Percentiles rank a stretch among this genome's conserved stretches.
Conservation (phyloP, 164 flowering plant species). For the Hamamelis virginiana region DNA sequence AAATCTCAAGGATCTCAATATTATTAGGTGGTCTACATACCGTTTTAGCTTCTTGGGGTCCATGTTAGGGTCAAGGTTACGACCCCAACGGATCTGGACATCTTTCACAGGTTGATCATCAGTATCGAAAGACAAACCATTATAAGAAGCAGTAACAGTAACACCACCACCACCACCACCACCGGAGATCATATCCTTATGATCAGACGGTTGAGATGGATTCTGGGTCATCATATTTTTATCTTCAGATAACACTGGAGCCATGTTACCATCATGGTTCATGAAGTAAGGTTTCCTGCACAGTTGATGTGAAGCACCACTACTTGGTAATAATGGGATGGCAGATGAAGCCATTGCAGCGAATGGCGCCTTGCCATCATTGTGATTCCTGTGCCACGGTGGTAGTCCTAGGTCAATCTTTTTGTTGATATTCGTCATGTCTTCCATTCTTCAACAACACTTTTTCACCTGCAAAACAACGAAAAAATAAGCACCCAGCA, state of each 20-base stretch:
- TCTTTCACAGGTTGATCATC: background rate
- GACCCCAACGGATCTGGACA: background rate
- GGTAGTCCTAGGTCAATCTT: no score
- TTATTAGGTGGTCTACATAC: background rate
- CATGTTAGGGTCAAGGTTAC: slow-evolving; percentile 5
- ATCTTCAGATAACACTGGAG: background rate
- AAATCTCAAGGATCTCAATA: no score
- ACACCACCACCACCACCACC: no score
- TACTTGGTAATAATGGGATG: slow-evolving; percentile 1
- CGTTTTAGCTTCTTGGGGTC: slow-evolving; percentile 18
- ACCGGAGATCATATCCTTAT: background rate
- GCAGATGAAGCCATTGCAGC: background rate
- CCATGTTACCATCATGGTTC: background rate
- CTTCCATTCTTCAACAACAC: background rate
- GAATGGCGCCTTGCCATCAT: background rate
- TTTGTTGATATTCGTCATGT: no score
- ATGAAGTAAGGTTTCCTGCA: slow-evolving; percentile 7
- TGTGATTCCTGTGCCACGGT: no score
- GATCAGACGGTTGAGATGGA: background rate
- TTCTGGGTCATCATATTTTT: background rate
- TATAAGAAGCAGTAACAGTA: no score
- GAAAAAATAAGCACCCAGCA: background rate
- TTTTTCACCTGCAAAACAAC: background rate
- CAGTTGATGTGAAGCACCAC: background rate
- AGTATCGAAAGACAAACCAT: no score